Percentiles rank a stretch among this genome's conserved stretches.
These are phyloP conservation scores for Microthyrium microscopicum DNA, from an alignment of 2,329 filamentous ascomycete species.

Conservation along the genomic window DNA sequence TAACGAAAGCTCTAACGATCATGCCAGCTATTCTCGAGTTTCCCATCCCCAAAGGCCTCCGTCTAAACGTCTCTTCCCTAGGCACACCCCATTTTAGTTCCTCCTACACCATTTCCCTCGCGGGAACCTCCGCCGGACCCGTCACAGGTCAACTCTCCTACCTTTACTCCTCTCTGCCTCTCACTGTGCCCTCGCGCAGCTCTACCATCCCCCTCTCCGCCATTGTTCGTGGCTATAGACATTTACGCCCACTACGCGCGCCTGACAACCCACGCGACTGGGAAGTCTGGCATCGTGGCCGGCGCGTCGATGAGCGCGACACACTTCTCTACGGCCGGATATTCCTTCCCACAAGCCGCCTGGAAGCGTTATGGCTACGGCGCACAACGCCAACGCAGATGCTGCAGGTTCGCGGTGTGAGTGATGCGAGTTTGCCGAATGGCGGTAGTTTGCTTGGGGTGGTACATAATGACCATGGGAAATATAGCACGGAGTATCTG, in stretches of 20 bases:
- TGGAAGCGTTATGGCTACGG: conserved; percentile 73
- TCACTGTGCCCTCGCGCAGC: conserved; percentile 52
- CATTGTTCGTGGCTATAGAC: conserved; percentile 68
- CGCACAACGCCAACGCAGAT: conserved; percentile 63
- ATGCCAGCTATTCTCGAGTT: conserved; percentile 68
- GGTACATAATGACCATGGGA: conserved; percentile 68
- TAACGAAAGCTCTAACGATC: no score
- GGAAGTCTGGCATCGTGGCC: conserved; percentile 37
- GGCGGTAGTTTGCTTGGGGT: conserved; percentile 60
- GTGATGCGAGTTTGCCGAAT: conserved; percentile 51
- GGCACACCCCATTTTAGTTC: conserved; percentile 87
- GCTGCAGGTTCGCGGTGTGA: conserved; percentile 64
- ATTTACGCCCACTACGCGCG: conserved; percentile 48
- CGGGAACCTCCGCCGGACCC: conserved; percentile 73
- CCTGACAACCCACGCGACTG: conserved; percentile 34
- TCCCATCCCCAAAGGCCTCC: conserved; percentile 64
- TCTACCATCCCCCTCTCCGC: conserved; percentile 58
- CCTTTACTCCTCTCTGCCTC: conserved; percentile 75
- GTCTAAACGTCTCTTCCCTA: conserved; percentile 77
- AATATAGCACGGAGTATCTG: conserved; percentile 77
- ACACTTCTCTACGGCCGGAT: conserved; percentile 60
- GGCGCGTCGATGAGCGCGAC: conserved; percentile 30
- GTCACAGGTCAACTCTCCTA: conserved; percentile 97
- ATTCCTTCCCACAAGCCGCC: conserved; percentile 66
- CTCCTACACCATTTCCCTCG: conserved; percentile 65